Base-by-base conservation (phyloP, 305 asterid species). In the Euphrasia arctica region DNA sequence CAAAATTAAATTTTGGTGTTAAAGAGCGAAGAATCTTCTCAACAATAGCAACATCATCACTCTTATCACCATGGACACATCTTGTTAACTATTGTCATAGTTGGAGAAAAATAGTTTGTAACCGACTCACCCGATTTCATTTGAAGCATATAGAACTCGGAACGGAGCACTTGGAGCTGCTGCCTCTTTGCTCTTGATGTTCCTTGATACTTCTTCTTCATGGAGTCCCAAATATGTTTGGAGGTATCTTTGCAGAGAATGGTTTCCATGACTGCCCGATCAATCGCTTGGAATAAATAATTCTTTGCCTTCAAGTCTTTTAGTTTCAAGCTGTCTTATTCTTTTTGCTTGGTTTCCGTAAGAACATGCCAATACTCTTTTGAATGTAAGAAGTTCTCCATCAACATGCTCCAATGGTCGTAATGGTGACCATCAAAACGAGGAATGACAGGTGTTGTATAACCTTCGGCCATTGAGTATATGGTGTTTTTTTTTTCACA, bases 11-110 rank as follows among this genome's bases (percentile, higher is more conserved):
- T 32, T 70, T 57, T 11, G 66, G 54, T 28, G 64, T 54, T 58
- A 69, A 41, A 1, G 70, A 63, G 0, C 69, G 64, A 1, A 70
- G 32, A 3, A 70, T 70, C 7, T 70, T 70, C 54, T 70, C 74
- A 1, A 70, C 15, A 9, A 70, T 25, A 0, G 29, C 9, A 3
- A 70, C 64, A 27, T 63, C 64, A 0, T 45, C 60, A 3, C 12
- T 42, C 42, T 62, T 69, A 1, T 69, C 58, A 0, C 58, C 58
- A n/a, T 69, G 39, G 50, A 69, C 31, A 32, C 43, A 65, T 54
- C 13, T 65, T 65, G 45, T 65, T 54, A 1, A 4, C 29, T 15
- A 65, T 27, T 0, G 22, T 25, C 27, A 25, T 25, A 25, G 27
- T 25, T 25, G 1, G 27, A 25, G 27, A 9, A 3, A 52, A 15